Evolutionary conservation across 2,329 filamentous ascomycete species (phyloP).

Genomic region (Fusarium coicis): DNA sequence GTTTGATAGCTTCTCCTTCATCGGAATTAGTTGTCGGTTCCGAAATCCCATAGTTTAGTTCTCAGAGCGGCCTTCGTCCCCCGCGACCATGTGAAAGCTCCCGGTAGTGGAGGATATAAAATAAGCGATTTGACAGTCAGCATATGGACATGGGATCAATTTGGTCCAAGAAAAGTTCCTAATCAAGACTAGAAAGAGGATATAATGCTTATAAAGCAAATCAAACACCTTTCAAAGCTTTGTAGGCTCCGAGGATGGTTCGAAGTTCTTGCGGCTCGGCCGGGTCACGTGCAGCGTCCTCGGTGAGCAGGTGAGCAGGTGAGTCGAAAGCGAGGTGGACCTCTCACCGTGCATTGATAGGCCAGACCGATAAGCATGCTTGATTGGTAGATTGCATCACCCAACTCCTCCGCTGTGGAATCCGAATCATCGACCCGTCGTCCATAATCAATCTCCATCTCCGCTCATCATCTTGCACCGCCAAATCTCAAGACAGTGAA

Average conservation of each 20-base stretch:
- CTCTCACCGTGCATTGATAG: conserved; percentile 14
- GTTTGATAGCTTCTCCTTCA: not conserved
- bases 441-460: conserved; percentile 45
- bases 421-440: conserved; percentile 26
- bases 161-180: not conserved
- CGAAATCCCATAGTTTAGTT: not conserved
- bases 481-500: conserved; percentile 20
- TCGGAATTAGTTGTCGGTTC: conserved; percentile 8
- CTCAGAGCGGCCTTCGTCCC: conserved; percentile 30
- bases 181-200: not conserved
- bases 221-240: not conserved
- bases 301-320: not conserved
- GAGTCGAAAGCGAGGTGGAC: not conserved
- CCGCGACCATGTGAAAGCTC: conserved; percentile 33
- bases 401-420: conserved; percentile 27
- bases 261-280: not conserved
- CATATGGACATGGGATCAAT: not conserved
- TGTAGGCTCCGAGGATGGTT: not conserved
- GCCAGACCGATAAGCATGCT: not conserved
- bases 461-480: conserved; percentile 30
- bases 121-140: not conserved
- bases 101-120: conserved; percentile 1
- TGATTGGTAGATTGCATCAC: conserved; percentile 41
- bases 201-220: not conserved
- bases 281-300: not conserved